These are phyloP conservation scores for Backusella liffmaniae DNA, from an alignment of 192 early-diverging fungal genomes.

Conservation along the genomic window DNA sequence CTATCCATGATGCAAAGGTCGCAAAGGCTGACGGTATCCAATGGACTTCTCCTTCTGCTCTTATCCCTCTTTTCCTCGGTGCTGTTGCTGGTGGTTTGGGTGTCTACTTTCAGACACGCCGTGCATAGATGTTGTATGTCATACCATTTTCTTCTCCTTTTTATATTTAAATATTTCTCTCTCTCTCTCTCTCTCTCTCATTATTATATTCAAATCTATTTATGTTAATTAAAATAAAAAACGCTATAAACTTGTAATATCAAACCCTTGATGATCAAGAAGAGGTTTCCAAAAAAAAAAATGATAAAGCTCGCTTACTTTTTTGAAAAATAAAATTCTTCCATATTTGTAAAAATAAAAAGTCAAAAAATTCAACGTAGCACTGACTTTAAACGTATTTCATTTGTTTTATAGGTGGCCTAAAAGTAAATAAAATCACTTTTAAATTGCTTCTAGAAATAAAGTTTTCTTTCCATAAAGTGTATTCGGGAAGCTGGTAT, in stretches of 20 bases:
- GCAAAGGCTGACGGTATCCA: not conserved
- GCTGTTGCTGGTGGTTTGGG: conserved; percentile 16
- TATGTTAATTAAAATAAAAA: not conserved
- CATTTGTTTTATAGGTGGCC: too few relatives aligned
- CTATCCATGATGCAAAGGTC: not conserved
- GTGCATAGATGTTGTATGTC: not conserved
- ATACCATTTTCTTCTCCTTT: not conserved
- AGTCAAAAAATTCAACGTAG: too few relatives aligned
- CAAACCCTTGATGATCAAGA: not conserved
- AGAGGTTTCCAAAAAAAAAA: not conserved
- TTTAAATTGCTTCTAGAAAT: too few relatives aligned
- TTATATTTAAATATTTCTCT: not conserved
- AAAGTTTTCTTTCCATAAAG: too few relatives aligned
- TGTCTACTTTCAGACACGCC: not conserved
- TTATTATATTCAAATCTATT: not conserved
- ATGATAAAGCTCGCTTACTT: not conserved
- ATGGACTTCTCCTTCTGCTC: not conserved
- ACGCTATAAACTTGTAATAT: not conserved
- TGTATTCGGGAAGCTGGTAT: too few relatives aligned
- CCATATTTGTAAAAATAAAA: too few relatives aligned
- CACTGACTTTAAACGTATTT: too few relatives aligned
- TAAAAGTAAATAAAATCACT: too few relatives aligned
- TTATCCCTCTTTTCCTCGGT: conserved; percentile 15
- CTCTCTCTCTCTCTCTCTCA: not conserved
- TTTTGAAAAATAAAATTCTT: not conserved